Percentiles rank a stretch among this genome's conserved stretches.
phyloP scores from a whole-genome alignment of 1,284 basidiomycete species.

The Leccinum cinnamomeum region DNA sequence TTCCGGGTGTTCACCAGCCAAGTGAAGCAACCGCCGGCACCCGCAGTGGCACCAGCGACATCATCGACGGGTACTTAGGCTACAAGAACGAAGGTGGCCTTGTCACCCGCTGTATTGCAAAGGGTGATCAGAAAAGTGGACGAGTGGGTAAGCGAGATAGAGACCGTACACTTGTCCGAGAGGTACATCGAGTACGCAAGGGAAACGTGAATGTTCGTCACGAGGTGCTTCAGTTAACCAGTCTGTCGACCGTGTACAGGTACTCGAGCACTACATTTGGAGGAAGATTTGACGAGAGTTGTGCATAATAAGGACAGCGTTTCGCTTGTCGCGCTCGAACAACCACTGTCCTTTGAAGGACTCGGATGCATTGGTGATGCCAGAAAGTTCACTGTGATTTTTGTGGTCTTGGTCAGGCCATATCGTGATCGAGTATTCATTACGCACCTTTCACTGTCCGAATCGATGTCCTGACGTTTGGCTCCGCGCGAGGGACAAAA shows the following conservation, averaged over 20 bases:
- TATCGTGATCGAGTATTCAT: background rate
- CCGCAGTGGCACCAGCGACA: background rate
- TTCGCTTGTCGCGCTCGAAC: slow-evolving; percentile 20
- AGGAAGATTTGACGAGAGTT: slow-evolving; percentile 23
- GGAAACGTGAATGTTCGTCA: slow-evolving; percentile 22
- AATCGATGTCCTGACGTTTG: slow-evolving; percentile 5
- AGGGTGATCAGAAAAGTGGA: slow-evolving; percentile 1
- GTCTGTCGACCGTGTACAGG: slow-evolving; percentile 22
- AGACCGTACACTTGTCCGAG: slow-evolving; percentile 27
- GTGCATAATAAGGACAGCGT: slow-evolving; percentile 26
- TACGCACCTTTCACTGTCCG: slow-evolving; percentile 15
- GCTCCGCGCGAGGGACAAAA: slow-evolving; percentile 21
- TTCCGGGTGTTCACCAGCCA: slow-evolving; percentile 20
- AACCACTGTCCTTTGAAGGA: slow-evolving; percentile 23
- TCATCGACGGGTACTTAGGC: slow-evolving; percentile 1
- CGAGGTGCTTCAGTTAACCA: slow-evolving; percentile 21
- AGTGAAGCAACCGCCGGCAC: background rate
- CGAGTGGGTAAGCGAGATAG: background rate
- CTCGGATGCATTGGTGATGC: slow-evolving; percentile 5
- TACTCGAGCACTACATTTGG: slow-evolving; percentile 15
- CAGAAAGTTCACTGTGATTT: slow-evolving; percentile 9
- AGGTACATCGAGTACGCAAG: slow-evolving; percentile 29
- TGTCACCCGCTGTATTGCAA: slow-evolving; percentile 15
- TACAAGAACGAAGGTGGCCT: slow-evolving; percentile 20
- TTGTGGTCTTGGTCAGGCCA: background rate